Evolutionary conservation across 1,284 basidiomycete genomes (phyloP).

Genomic region (Fomitopsis schrenkii): DNA sequence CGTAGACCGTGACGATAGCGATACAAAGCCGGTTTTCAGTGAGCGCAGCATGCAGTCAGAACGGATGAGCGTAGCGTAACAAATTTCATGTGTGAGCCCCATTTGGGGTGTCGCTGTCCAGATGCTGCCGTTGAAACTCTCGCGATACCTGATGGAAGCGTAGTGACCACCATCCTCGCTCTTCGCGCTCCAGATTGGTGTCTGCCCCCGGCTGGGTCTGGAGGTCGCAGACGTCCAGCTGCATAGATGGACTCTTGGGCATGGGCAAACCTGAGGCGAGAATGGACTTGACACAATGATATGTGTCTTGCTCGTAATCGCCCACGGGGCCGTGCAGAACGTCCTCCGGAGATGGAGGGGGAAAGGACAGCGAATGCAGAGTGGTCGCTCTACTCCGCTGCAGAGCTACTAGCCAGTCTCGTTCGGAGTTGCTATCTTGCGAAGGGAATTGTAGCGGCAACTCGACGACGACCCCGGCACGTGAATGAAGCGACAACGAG

Average conservation of each 20-base stretch:
- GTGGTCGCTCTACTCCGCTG: constrained; percentile 48
- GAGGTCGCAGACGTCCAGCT: constrained; percentile 34
- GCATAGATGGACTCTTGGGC: constrained; percentile 66
- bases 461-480: constrained; percentile 35
- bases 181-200: constrained; percentile 56
- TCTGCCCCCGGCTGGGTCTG: constrained; percentile 21
- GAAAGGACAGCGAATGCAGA: constrained; percentile 47
- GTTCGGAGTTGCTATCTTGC: constrained; percentile 12
- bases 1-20: not conserved
- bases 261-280: constrained; percentile 57
- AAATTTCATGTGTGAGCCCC: no score
- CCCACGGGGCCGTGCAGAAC: constrained; percentile 16
- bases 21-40: not conserved
- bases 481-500: constrained; percentile 36
- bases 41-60: not conserved
- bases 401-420: constrained; percentile 48
- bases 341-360: constrained; percentile 29
- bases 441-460: constrained; percentile 26
- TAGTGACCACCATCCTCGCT: constrained; percentile 75
- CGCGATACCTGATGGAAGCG: constrained; percentile 66
- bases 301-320: constrained; percentile 37
- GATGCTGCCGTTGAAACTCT: constrained; percentile 39
- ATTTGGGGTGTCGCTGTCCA: not conserved
- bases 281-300: constrained; percentile 46
- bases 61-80: not conserved